Evolutionary conservation across 2,329 filamentous ascomycete species (phyloP).

Genomic region (Calonectria montana): DNA sequence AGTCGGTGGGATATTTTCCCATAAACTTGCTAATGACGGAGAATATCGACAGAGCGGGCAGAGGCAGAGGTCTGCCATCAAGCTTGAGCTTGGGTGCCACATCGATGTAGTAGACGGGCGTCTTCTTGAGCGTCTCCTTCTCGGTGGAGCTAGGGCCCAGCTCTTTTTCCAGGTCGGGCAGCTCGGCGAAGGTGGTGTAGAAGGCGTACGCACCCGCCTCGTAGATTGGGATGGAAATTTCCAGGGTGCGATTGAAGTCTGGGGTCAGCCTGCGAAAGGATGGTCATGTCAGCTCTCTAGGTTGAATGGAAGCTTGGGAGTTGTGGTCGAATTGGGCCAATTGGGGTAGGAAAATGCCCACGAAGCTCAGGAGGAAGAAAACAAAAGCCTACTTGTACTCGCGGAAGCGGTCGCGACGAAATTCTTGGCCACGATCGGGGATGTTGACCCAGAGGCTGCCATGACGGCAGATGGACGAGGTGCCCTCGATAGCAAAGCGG

Average conservation of each 20-base stretch:
- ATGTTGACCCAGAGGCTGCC: conserved; percentile 98
- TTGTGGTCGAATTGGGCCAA: conserved; percentile 5
- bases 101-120: conserved; percentile 90
- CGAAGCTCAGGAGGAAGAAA: not conserved
- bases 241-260: conserved; percentile 91
- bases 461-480: conserved; percentile 93
- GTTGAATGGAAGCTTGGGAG: not conserved
- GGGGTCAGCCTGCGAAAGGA: conserved; percentile 75
- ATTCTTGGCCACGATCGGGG: conserved; percentile 79
- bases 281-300: conserved; percentile 22
- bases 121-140: conserved; percentile 69
- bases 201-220: conserved; percentile 91
- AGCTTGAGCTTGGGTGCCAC: conserved; percentile 85
- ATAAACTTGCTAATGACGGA: conserved; percentile 98
- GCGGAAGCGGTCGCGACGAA: conserved; percentile 82
- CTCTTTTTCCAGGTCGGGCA: conserved; percentile 71
- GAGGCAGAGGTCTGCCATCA: conserved; percentile 78
- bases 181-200: conserved; percentile 90
- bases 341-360: not conserved
- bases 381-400: conserved; percentile 81
- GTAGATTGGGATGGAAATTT: conserved; percentile 89
- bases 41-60: conserved; percentile 90
- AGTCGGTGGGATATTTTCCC: conserved; percentile 90
- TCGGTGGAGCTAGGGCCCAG: conserved; percentile 36
- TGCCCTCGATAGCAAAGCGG: conserved; percentile 92